Percentiles rank a stretch among this genome's conserved stretches.
Conservation (phyloP, 192 early-diverging fungal species). For the Linnemannia hyalina region DNA sequence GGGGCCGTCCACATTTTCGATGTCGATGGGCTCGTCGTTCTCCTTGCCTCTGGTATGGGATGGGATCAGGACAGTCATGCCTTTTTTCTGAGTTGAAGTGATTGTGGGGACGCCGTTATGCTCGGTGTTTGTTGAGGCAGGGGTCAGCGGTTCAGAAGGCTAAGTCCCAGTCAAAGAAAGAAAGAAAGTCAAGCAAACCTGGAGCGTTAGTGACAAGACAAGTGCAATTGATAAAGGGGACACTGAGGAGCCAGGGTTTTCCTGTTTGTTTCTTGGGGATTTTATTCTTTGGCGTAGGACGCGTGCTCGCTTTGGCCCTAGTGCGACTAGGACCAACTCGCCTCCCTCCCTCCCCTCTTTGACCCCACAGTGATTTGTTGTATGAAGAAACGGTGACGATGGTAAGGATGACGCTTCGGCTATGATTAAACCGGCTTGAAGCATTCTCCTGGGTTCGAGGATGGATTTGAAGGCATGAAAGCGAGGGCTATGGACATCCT, state of each 20-base stretch:
- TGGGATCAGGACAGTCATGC: not conserved
- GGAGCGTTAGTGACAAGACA: not conserved
- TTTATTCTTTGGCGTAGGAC: not conserved
- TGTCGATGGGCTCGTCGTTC: conserved; percentile 43
- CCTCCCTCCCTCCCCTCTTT: not conserved
- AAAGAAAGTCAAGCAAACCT: not conserved
- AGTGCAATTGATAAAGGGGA: not conserved
- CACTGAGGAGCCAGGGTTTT: not conserved
- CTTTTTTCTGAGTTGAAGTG: conserved; percentile 19
- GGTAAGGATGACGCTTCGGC: not conserved
- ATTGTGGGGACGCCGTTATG: not conserved
- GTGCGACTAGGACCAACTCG: conserved; percentile 15
- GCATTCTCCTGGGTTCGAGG: conserved; percentile 10
- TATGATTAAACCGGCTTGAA: not conserved
- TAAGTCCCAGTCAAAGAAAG: conserved; percentile 11
- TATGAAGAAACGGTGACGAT: conserved; percentile 28
- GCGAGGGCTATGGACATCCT: conserved; percentile 10
- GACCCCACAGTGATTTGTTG: conserved; percentile 5
- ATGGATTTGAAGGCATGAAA: conserved; percentile 10
- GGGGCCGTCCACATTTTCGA: conserved; percentile 34
- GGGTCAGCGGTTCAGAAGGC: conserved; percentile 40
- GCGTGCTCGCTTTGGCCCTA: conserved; percentile 17
- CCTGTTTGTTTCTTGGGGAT: not conserved
- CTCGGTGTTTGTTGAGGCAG: conserved; percentile 35
- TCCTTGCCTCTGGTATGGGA: conserved; percentile 29